Conservation (phyloP, 305 asterid genomes). For the Petunia hybrid region DNA sequence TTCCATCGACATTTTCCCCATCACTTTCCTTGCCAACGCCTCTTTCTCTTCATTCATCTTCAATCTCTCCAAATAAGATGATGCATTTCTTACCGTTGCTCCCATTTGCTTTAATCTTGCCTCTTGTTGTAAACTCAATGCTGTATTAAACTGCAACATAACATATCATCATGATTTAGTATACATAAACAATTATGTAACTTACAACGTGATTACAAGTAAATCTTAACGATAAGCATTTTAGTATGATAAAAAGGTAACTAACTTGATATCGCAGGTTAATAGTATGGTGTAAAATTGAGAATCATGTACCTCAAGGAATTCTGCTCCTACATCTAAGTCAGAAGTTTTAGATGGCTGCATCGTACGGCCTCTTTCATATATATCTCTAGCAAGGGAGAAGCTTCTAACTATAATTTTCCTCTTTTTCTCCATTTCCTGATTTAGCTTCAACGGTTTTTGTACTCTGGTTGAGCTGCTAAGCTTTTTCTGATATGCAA, state of each 20-base stretch:
- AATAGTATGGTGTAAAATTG: neutral
- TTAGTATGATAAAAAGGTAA: too few species aligned
- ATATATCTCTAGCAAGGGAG: conserved; percentile 45
- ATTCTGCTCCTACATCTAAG: conserved; percentile 46
- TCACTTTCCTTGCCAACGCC: conserved; percentile 31
- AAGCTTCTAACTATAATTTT: conserved; percentile 44
- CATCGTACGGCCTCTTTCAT: conserved; percentile 18
- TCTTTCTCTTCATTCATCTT: conserved; percentile 35
- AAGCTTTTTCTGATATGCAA: conserved; percentile 46
- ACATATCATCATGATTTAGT: neutral
- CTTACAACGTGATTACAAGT: too few species aligned
- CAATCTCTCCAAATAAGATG: conserved; percentile 27
- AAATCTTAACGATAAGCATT: too few species aligned
- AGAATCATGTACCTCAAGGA: conserved; percentile 44
- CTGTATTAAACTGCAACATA: conserved; percentile 33
- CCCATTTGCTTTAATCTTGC: conserved; percentile 33
- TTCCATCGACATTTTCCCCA: conserved; percentile 37
- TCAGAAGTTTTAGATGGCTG: conserved; percentile 34
- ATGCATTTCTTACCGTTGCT: conserved; percentile 38
- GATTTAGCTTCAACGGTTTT: conserved; percentile 39
- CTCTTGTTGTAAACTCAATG: conserved; percentile 38
- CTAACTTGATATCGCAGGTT: too few species aligned
- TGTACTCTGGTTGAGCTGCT: conserved; percentile 25
- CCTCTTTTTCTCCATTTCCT: conserved; percentile 47
- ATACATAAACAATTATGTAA: neutral